Evolutionary conservation across 495 filamentous ascomycete species (phyloP).

Genomic region (Trichoderma erinaceum): DNA sequence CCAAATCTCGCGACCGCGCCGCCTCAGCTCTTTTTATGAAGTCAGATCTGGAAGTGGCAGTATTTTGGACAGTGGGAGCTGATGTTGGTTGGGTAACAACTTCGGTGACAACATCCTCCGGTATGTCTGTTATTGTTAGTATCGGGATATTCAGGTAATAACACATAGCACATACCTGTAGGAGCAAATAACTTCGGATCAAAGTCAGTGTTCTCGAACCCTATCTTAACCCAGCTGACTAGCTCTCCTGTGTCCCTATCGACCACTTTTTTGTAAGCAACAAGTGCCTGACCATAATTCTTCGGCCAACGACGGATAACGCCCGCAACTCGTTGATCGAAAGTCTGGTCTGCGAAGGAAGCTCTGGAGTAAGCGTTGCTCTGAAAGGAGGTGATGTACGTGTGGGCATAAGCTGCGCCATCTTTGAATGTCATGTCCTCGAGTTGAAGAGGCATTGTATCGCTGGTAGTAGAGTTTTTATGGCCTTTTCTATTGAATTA

Average conservation of each 20-base stretch:
- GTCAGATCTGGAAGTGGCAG: background rate
- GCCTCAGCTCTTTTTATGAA: background rate
- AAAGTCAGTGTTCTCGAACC: background rate
- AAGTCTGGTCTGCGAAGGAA: background rate
- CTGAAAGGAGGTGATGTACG: background rate
- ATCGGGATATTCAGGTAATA: too few relatives aligned
- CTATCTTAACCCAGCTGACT: constrained; percentile 1
- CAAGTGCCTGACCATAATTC: background rate
- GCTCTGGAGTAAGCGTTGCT: constrained; percentile 1
- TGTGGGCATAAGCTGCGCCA: background rate
- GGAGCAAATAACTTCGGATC: background rate
- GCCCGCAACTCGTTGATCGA: background rate
- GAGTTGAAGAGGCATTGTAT: background rate
- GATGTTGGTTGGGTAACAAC: background rate
- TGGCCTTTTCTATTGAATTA: too few relatives aligned
- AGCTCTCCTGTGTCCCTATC: background rate
- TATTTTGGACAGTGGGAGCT: background rate
- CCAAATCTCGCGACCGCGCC: background rate
- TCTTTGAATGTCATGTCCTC: background rate
- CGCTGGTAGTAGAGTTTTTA: background rate
- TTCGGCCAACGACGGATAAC: constrained; percentile 2
- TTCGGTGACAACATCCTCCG: background rate
- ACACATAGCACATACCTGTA: too few relatives aligned
- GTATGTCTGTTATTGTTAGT: background rate
- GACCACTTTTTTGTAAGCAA: constrained; percentile 1